phyloP scores from a whole-genome alignment of 768 basidiomycete species.

The Psilocybe cyanescens region DNA sequence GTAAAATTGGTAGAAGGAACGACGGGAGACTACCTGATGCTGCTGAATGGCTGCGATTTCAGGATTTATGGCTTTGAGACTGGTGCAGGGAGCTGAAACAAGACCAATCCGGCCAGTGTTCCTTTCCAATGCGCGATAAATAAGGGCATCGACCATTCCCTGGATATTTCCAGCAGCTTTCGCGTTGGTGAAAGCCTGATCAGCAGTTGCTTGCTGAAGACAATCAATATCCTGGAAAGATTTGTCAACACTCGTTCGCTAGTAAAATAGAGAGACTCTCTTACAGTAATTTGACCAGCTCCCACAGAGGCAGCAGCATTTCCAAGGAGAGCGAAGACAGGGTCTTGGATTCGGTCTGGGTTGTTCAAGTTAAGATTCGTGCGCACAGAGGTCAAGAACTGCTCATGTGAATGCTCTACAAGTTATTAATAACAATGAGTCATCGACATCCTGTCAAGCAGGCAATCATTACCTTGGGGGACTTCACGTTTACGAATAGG shows the following conservation, averaged over 20 bases:
- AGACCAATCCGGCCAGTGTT: conserved; percentile 62
- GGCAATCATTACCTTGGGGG: conserved; percentile 54
- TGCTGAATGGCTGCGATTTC: conserved; percentile 69
- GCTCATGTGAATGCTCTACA: conserved; percentile 68
- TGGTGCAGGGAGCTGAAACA: conserved; percentile 50
- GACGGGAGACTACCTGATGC: conserved; percentile 47
- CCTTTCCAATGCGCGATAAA: conserved; percentile 67
- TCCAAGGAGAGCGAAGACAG: conserved; percentile 67
- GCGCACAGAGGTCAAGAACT: conserved; percentile 55
- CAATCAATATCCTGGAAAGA: conserved; percentile 54
- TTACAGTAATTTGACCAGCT: conserved; percentile 55
- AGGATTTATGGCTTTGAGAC: conserved; percentile 59
- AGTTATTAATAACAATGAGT: conserved; percentile 11
- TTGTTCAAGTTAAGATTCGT: conserved; percentile 56
- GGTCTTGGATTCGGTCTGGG: conserved; percentile 59
- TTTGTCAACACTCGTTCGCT: neutral
- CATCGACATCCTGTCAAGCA: conserved; percentile 4
- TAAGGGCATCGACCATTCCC: conserved; percentile 60
- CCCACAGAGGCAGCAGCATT: conserved; percentile 64
- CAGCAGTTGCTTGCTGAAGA: conserved; percentile 67
- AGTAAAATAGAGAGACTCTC: conserved; percentile 14
- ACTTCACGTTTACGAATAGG: conserved; percentile 59
- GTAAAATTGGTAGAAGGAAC: neutral
- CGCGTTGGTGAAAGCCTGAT: conserved; percentile 75
- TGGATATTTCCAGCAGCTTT: conserved; percentile 62